phyloP scores from a whole-genome alignment of 352 stramenopile genomes.

The Thalassiosira pacifica region DNA sequence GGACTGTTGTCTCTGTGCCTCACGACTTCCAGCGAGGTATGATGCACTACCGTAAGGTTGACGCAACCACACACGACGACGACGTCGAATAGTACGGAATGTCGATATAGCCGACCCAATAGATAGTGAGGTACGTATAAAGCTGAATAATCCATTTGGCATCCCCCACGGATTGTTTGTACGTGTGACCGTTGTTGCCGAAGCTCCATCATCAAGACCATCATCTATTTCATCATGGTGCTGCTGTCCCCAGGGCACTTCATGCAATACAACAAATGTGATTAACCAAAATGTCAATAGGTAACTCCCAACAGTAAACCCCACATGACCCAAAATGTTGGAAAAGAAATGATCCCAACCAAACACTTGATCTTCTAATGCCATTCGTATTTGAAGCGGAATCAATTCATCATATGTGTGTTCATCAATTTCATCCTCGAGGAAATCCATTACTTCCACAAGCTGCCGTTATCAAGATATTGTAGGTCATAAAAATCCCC shows the following conservation, averaged over 20 bases:
- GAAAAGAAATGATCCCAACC: constrained; percentile 82
- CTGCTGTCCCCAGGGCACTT: constrained; percentile 53
- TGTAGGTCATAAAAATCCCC: too few species aligned
- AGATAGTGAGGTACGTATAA: constrained; percentile 50
- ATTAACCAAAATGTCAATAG: constrained; percentile 70
- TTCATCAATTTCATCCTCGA: constrained; percentile 82
- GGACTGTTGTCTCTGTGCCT: constrained; percentile 46
- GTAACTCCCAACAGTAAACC: constrained; percentile 71
- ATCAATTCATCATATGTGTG: constrained; percentile 79
- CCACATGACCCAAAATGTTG: constrained; percentile 75
- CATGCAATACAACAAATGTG: constrained; percentile 58
- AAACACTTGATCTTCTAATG: constrained; percentile 82
- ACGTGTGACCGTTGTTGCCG: background rate
- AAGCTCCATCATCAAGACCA: background rate
- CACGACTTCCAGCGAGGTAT: constrained; percentile 42
- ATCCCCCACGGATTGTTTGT: constrained; percentile 58
- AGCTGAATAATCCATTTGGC: constrained; percentile 52
- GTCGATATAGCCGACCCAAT: constrained; percentile 61
- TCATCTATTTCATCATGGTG: background rate
- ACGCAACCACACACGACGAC: constrained; percentile 77
- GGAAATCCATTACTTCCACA: constrained; percentile 72
- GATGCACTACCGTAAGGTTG: constrained; percentile 62
- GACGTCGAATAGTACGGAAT: constrained; percentile 77
- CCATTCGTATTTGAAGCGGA: constrained; percentile 76
- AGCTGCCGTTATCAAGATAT: constrained; percentile 15